Evolutionary conservation across 2,329 filamentous ascomycete genomes (phyloP), one percentile per base, ranked within the genome.

Genomic region (Fusarium sp.): DNA sequence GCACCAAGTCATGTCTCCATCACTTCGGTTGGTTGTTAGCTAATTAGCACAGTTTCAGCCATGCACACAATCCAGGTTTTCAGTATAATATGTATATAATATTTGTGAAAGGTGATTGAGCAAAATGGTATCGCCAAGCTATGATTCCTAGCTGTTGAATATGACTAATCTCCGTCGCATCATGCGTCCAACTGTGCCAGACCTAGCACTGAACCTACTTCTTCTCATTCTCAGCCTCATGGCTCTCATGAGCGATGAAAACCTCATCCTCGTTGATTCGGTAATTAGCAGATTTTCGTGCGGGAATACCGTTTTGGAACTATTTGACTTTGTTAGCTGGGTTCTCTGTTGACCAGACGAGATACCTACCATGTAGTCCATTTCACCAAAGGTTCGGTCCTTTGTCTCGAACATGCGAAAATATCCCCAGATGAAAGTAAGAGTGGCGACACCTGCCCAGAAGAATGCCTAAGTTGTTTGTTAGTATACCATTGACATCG

Each of bases 341-440:
- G 7, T 17, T 36, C 40, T 42, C 28, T 39, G 13, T 10, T 53
- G 11, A 14, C 24, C 24, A 19, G 31, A 26, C n/a, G 17, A 2
- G 13, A 14, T 10, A 26, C 73, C 61, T 64, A 78, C 76, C 80
- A 82, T 80, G 62, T 80, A 75, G 54, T 84, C 82, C 76, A 84
- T 73, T 70, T 84, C 82, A 51, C 80, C 81, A 67, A 81, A 83
- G 4, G 82, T 84, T 36, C 81, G 79, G 53, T 76, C 80, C 75
- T 82, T 83, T 49, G 81, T 82, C 76, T 84, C 82, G 24, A 82
- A 80, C 57, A 83, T 69, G 21, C 81, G 78, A 73, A 83, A 83
- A 65, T 77, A 83, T 9, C 79, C 80, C 80, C 81, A 83, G 13
- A 80, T 45, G 2, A 78, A 73, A 2, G 79, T 80, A 7, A 83